These are phyloP conservation scores for Coelastrella sp. DNA, from an alignment of 139 green algal genomes.

Conservation along the genomic window DNA sequence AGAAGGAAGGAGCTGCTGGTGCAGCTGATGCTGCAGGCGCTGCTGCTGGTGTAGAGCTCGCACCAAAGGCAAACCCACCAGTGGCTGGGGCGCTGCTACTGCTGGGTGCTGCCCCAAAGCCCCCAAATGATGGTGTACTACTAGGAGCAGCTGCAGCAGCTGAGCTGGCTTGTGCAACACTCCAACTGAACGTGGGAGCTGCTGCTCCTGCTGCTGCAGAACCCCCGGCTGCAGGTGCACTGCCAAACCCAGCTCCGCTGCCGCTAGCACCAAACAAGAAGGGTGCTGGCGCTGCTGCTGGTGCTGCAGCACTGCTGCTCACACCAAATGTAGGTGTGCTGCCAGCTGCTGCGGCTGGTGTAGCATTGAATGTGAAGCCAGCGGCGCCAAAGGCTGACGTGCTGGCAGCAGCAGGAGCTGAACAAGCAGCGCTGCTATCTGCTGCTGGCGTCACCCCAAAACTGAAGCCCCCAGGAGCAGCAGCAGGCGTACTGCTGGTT, in stretches of 20 bases:
- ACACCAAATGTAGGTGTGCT: not conserved
- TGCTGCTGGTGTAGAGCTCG: not conserved
- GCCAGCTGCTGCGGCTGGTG: not conserved
- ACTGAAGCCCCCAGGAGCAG: not conserved
- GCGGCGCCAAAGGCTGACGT: not conserved
- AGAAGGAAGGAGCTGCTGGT: not conserved
- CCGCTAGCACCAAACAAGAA: not conserved
- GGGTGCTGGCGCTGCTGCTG: not conserved
- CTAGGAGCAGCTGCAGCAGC: not conserved
- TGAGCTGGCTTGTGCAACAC: not conserved
- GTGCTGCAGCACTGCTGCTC: not conserved
- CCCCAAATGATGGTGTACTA: not conserved
- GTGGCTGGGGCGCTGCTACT: too few species aligned
- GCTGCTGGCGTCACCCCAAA: not conserved
- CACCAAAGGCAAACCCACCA: not conserved
- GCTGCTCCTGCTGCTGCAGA: not conserved
- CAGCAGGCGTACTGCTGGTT: not conserved
- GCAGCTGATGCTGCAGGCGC: not conserved
- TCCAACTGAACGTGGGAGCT: not conserved
- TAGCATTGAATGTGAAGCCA: not conserved
- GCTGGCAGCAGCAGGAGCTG: not conserved
- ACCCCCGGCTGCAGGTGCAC: not conserved
- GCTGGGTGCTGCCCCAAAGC: too few species aligned
- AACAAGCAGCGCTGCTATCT: not conserved
- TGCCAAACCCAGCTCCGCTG: not conserved